Conservation (phyloP, 257 asterid species). For the Linderniella brevidens region DNA sequence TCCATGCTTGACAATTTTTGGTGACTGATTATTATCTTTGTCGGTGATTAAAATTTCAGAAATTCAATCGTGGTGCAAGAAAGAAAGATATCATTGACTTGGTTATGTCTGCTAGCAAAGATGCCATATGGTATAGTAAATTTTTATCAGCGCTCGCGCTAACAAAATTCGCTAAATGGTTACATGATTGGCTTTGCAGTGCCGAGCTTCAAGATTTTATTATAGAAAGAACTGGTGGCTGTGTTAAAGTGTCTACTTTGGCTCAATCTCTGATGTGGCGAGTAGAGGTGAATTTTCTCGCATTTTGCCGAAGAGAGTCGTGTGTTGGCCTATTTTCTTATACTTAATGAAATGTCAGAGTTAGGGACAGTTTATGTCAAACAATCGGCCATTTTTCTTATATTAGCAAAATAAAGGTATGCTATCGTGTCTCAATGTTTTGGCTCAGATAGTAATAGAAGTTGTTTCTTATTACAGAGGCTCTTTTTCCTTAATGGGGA, state of each 20-base stretch:
- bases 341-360: no score
- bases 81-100: slow-evolving; percentile 49
- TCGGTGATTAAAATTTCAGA: slow-evolving; percentile 22
- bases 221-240: slow-evolving; percentile 36
- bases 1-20: slow-evolving; percentile 3
- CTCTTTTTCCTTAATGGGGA: slow-evolving; percentile 96
- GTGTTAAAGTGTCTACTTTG: slow-evolving; percentile 45
- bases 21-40: slow-evolving; percentile 10
- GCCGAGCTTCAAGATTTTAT: slow-evolving; percentile 32
- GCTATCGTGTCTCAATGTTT: no score
- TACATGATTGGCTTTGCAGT: slow-evolving; percentile 30
- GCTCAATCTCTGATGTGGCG: slow-evolving; percentile 88
- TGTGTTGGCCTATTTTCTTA: no score
- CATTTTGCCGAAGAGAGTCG: slow-evolving; percentile 12
- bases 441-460: not conserved
- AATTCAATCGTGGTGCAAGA: slow-evolving; percentile 31
- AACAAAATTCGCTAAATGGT: slow-evolving; percentile 7
- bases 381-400: not conserved
- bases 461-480: slow-evolving; percentile 32
- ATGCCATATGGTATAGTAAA: slow-evolving; percentile 42
- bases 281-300: slow-evolving; percentile 45
- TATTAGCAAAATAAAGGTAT: not conserved
- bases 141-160: slow-evolving; percentile 7
- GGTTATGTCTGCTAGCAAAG: slow-evolving; percentile 38
- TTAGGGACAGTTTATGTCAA: slow-evolving; percentile 1